Conservation (phyloP, 2,329 filamentous ascomycete genomes). For the Helotiales sp. region DNA sequence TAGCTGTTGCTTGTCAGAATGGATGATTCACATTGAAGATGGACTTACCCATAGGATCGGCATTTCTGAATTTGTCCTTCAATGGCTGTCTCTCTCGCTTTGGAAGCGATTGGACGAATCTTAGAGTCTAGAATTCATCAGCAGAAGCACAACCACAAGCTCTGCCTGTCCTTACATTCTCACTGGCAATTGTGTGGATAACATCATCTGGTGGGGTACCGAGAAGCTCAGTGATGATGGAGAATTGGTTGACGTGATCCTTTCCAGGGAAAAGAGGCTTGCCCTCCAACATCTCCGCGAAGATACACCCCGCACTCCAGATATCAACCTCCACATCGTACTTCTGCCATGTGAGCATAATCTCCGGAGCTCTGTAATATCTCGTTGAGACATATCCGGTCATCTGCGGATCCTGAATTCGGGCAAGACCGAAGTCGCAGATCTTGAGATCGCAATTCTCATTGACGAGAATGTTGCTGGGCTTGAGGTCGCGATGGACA, state of each 20-base stretch:
- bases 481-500: slow-evolving; percentile 95
- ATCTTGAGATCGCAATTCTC: slow-evolving; percentile 99
- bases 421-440: slow-evolving; percentile 95
- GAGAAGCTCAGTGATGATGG: slow-evolving; percentile 96
- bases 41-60: slow-evolving; percentile 72
- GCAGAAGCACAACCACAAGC: slow-evolving; percentile 15
- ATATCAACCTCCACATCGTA: slow-evolving; percentile 99
- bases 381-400: slow-evolving; percentile 97
- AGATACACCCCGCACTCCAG: slow-evolving; percentile 98
- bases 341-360: slow-evolving; percentile 99
- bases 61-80: slow-evolving; percentile 89
- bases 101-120: slow-evolving; percentile 96
- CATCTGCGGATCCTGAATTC: slow-evolving; percentile 99
- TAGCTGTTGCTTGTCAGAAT: slow-evolving; percentile 55
- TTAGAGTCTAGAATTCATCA: slow-evolving; percentile 66
- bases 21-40: background rate
- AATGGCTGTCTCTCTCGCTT: slow-evolving; percentile 91
- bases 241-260: slow-evolving; percentile 99
- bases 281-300: slow-evolving; percentile 98
- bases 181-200: slow-evolving; percentile 96
- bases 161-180: slow-evolving; percentile 68
- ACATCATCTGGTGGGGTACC: slow-evolving; percentile 98
- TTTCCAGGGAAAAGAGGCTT: slow-evolving; percentile 98
- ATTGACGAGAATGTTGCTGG: slow-evolving; percentile 98
- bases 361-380: slow-evolving; percentile 98